Evolutionary conservation across 2,329 filamentous ascomycete species (phyloP), one percentile per base, ranked within the genome.

Genomic region (Colletotrichum sp.): DNA sequence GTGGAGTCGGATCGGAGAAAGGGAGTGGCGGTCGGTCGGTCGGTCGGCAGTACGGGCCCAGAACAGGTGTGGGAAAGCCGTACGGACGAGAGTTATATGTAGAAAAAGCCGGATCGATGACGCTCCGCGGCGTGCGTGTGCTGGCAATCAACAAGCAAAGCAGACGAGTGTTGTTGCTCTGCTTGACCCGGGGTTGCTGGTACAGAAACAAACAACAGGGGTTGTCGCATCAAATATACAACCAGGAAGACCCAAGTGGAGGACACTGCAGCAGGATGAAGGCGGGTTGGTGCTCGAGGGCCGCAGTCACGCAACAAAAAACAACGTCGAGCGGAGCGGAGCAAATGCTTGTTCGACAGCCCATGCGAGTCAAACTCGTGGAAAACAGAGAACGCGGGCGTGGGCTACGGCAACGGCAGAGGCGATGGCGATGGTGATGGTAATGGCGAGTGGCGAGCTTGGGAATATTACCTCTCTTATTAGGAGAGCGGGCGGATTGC

Each of bases 141-240:
- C 18, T 75, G 66, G 61, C 36, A 67, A 24, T 58, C 71, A 67
- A 57, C 55, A 36, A 57, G 52, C 52, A 61, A 24, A 67, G 30
- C 16, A 55, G 67, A 32, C 57, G 43, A 63, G 63, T 77, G 67
- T 77, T 74, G 66, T 70, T 71, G 71, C 72, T 76, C 71, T 72
- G 21, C 48, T 60, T 66, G 36, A 66, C 58, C 61, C 55, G 32
- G 74, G 30, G 74, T 80, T 78, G 76, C 76, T 69, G 69, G 74
- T 64, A 66, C 73, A 77, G 75, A 77, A 68, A 75, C 76, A 72
- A 69, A 75, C 67, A 69, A 77, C 72, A 72, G 60, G 70, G 75
- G 77, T 69, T 72, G 61, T 69, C 58, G 75, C 66, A 79, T 81
- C 79, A 79, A 80, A 77, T 60, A 34, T 18, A 43, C 36, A 48